Conservation (phyloP, 805 yeast genomes). For the Kuraishia ogatae region DNA sequence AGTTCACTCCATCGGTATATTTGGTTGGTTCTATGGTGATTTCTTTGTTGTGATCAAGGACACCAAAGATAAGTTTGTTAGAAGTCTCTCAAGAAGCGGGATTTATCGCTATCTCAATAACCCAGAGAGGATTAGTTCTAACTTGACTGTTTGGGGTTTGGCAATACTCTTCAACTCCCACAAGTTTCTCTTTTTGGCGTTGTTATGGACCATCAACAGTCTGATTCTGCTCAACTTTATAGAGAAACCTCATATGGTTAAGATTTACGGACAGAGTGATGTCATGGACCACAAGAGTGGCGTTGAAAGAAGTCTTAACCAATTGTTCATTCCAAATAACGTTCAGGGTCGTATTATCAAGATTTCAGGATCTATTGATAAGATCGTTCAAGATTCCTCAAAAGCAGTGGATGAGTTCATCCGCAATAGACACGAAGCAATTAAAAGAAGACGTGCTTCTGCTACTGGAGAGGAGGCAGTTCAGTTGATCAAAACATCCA, state of each 20-base stretch:
- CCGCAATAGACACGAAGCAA: constrained; percentile 12
- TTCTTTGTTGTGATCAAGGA: constrained; percentile 51
- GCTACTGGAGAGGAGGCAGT: neutral
- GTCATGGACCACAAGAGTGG: constrained; percentile 47
- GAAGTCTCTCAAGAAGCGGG: constrained; percentile 58
- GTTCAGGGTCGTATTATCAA: constrained; percentile 10
- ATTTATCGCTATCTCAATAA: constrained; percentile 75
- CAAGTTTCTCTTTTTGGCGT: constrained; percentile 35
- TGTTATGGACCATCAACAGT: constrained; percentile 60
- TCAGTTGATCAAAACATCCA: constrained; percentile 1
- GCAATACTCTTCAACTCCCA: constrained; percentile 51
- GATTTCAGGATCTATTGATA: constrained; percentile 26
- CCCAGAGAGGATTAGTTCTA: constrained; percentile 74
- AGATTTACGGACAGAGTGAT: constrained; percentile 59
- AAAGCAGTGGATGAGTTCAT: constrained; percentile 39
- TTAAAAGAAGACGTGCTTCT: neutral
- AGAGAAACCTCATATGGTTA: constrained; percentile 71
- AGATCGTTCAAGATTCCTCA: constrained; percentile 26
- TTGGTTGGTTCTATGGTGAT: constrained; percentile 90
- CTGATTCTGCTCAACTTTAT: constrained; percentile 62
- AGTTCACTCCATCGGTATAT: constrained; percentile 63
- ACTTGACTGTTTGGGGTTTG: constrained; percentile 72
- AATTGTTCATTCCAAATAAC: constrained; percentile 11
- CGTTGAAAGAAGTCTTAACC: constrained; percentile 24
- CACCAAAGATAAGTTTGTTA: constrained; percentile 19